These are phyloP conservation scores for Macrocybe gigantea DNA, from an alignment of 768 basidiomycete genomes.

Conservation along the genomic window DNA sequence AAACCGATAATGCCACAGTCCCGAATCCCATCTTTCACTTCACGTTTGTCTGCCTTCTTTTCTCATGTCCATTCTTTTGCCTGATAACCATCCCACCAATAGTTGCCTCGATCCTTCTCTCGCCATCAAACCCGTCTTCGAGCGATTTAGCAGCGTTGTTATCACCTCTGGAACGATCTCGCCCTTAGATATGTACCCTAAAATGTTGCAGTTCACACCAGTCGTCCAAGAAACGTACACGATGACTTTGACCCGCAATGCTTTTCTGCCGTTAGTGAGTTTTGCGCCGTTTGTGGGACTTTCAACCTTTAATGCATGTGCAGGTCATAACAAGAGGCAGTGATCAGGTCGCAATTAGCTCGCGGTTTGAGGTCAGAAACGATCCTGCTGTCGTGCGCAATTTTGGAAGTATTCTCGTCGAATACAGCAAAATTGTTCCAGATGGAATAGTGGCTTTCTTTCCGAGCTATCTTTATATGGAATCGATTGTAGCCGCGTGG, in stretches of 20 bases:
- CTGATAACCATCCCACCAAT: conserved; percentile 10
- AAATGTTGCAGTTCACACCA: conserved; percentile 97
- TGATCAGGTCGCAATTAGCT: conserved; percentile 98
- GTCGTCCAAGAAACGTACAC: conserved; percentile 96
- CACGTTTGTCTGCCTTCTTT: conserved; percentile 47
- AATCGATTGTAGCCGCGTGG: conserved; percentile 99
- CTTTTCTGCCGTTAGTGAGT: conserved; percentile 88
- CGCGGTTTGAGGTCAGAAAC: conserved; percentile 97
- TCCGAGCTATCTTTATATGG: conserved; percentile 99
- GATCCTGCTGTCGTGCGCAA: conserved; percentile 99
- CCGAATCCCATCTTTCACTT: conserved; percentile 99
- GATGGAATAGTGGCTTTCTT: conserved; percentile 99
- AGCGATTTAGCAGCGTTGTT: conserved; percentile 95
- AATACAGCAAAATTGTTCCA: conserved; percentile 96
- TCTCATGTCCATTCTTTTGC: conserved; percentile 2
- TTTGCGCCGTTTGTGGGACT: neutral
- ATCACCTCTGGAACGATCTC: conserved; percentile 99
- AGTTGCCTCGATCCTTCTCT: conserved; percentile 97
- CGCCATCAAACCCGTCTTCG: conserved; percentile 96
- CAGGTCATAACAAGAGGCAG: conserved; percentile 97
- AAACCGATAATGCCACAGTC: conserved; percentile 97
- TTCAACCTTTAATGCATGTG: conserved; percentile 4
- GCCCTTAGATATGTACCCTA: conserved; percentile 99
- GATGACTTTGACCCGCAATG: conserved; percentile 95
- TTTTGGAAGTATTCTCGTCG: conserved; percentile 96